Base-by-base conservation (phyloP, 495 filamentous ascomycete genomes). In the Platismatia glauca region DNA sequence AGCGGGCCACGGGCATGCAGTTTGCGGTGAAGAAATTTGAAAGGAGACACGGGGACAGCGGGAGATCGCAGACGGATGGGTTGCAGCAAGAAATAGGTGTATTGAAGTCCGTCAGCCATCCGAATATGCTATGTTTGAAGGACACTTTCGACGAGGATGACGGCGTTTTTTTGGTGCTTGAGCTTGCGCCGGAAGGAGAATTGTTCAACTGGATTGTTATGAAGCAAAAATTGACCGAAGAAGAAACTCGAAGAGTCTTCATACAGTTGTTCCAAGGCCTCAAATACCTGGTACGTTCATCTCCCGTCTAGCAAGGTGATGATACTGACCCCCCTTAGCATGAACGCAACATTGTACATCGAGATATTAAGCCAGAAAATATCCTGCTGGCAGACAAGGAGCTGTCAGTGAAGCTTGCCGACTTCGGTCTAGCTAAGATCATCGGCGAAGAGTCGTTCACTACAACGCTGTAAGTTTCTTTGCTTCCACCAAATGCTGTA, bases 401-500 rank as follows among this genome's bases (percentile, higher is more conserved):
- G 8, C 75, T 97, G 41, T 84, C 83, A 48, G 87, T 97, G 63
- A 99, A 99, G 75, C 77, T 99, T 62, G 95, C 90, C 4, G 95
- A 99, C 72, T 99, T 99, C 74, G 95, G 95, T 31, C 82, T 99
- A 34, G 94, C 95, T 29, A 99, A 99, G 73, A 97, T 97, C 66
- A 96, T 97, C 70, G 95, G 95, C 34, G 95, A 97, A 72, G 91
- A 97, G 67, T 97, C 93, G 3, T 99, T 99, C 69, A 97, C 95
- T 11, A 97, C 94, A 5, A 97, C 95, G 0, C 77, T 99, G 71
- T 87, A 77, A 74, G 84, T 78, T 55, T 34, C 37, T 46, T 50
- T 46, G 37, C 41, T 34, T 16, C 13, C 16, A 7, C 29, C 37
- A 20, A 61, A 33, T 34, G 6, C 50, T 7, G 27, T 7, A 15